These are phyloP conservation scores for Zygosaccharomyces rouxii DNA, from an alignment of 805 yeast genomes.

Conservation along the genomic window DNA sequence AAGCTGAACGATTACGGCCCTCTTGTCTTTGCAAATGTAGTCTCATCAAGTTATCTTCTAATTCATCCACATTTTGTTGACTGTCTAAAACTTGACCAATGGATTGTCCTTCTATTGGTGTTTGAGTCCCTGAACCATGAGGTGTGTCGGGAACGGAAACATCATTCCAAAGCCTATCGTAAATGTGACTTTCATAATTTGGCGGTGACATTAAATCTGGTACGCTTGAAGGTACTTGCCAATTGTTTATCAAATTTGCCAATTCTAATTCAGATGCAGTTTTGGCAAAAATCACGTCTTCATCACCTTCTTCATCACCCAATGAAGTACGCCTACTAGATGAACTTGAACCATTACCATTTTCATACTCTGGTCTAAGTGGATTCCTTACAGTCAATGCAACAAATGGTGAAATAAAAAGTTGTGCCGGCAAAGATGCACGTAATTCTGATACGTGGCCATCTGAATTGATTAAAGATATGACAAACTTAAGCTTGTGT, in stretches of 20 bases:
- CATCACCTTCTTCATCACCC: constrained; percentile 27
- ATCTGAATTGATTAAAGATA: constrained; percentile 78
- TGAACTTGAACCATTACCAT: constrained; percentile 13
- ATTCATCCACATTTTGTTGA: constrained; percentile 31
- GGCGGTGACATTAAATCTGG: constrained; percentile 75
- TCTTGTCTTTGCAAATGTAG: constrained; percentile 18
- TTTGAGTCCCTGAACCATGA: constrained; percentile 29
- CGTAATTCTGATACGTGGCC: constrained; percentile 90
- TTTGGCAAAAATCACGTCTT: constrained; percentile 39
- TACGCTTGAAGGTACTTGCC: constrained; percentile 20
- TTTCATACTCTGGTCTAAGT: constrained; percentile 6
- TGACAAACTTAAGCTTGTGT: constrained; percentile 79
- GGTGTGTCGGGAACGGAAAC: constrained; percentile 37
- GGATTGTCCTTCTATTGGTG: constrained; percentile 25
- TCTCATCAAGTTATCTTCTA: constrained; percentile 26
- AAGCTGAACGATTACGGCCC: neutral
- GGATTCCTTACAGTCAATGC: constrained; percentile 43
- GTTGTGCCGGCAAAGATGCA: constrained; percentile 77
- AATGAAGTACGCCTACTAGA: constrained; percentile 12
- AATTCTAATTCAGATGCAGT: constrained; percentile 34
- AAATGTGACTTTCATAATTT: constrained; percentile 72
- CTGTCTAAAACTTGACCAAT: constrained; percentile 23
- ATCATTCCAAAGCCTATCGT: constrained; percentile 75
- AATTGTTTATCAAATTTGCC: constrained; percentile 13
- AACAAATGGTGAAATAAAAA: constrained; percentile 80